Evolutionary conservation across 805 yeast species (phyloP).

Genomic region (Pichia membranifaciens): DNA sequence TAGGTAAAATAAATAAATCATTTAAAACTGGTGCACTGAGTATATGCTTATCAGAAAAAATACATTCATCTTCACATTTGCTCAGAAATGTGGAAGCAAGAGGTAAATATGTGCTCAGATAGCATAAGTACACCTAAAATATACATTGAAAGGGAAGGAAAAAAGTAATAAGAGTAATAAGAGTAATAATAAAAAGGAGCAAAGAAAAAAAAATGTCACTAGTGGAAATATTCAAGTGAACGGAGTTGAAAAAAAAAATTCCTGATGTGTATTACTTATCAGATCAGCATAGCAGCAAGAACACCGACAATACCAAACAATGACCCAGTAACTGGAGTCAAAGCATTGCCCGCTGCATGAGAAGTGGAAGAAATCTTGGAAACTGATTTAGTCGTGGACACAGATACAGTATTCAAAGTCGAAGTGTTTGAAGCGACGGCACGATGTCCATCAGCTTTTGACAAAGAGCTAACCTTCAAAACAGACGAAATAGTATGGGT

Average conservation of each 20-base stretch:
- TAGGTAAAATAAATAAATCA: too few relatives aligned
- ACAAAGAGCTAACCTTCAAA: conserved; percentile 17
- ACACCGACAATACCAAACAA: conserved; percentile 33
- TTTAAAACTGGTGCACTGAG: neutral
- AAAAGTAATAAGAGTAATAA: neutral
- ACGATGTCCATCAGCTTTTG: conserved; percentile 34
- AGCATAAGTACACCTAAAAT: conserved; percentile 1
- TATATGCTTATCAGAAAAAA: conserved; percentile 2
- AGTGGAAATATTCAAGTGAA: neutral
- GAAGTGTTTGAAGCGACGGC: conserved; percentile 36
- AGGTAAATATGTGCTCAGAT: too few relatives aligned
- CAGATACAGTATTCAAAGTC: conserved; percentile 8
- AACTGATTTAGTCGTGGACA: conserved; percentile 22
- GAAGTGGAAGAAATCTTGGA: conserved; percentile 12
- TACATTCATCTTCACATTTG: too few relatives aligned
- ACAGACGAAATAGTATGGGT: conserved; percentile 13
- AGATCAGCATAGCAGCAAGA: conserved; percentile 34
- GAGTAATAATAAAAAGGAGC: neutral
- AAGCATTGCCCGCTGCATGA: conserved; percentile 25
- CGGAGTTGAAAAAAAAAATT: neutral
- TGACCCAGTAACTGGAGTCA: conserved; percentile 28
- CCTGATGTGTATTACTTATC: conserved; percentile 7
- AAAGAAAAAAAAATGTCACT: neutral
- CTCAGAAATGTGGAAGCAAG: too few relatives aligned
- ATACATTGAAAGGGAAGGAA: conserved; percentile 1